Conservation (phyloP, 2,329 filamentous ascomycete genomes). For the Sphaerulina vaccinii region DNA sequence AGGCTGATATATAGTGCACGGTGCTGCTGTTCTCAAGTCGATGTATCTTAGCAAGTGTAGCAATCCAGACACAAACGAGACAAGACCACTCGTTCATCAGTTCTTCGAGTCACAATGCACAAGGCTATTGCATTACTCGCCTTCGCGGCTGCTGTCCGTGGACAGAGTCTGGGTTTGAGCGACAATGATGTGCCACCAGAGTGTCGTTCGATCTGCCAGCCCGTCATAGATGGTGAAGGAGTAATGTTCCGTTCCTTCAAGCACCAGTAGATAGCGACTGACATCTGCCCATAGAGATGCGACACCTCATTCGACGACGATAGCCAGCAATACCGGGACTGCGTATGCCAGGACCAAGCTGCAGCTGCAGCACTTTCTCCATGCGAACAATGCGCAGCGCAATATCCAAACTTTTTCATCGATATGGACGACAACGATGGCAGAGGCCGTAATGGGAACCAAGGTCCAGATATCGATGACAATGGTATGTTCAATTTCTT, state of each 20-base stretch:
- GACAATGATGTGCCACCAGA: constrained; percentile 16
- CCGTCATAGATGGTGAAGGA: constrained; percentile 12
- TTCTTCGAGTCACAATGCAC: constrained; percentile 11
- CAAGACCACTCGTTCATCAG: neutral
- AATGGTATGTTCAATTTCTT: neutral
- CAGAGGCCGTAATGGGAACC: too few species aligned
- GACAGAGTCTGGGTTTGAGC: constrained; percentile 15
- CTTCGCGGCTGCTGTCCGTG: constrained; percentile 17
- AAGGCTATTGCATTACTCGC: constrained; percentile 13
- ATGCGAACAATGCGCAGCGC: constrained; percentile 14
- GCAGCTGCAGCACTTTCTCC: constrained; percentile 10
- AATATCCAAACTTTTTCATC: constrained; percentile 13
- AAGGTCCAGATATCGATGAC: constrained; percentile 4
- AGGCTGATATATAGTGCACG: neutral
- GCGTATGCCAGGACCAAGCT: constrained; percentile 14
- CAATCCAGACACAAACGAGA: neutral
- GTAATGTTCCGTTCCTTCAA: neutral
- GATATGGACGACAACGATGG: constrained; percentile 11
- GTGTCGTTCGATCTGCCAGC: constrained; percentile 13
- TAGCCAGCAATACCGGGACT: constrained; percentile 16
- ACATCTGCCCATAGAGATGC: constrained; percentile 6
- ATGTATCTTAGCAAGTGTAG: neutral
- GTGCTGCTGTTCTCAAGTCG: neutral
- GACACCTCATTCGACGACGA: constrained; percentile 17
- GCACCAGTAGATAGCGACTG: constrained; percentile 2